Base-by-base conservation (phyloP, 331 rosid genomes). In the Phaseolus coccineus region DNA sequence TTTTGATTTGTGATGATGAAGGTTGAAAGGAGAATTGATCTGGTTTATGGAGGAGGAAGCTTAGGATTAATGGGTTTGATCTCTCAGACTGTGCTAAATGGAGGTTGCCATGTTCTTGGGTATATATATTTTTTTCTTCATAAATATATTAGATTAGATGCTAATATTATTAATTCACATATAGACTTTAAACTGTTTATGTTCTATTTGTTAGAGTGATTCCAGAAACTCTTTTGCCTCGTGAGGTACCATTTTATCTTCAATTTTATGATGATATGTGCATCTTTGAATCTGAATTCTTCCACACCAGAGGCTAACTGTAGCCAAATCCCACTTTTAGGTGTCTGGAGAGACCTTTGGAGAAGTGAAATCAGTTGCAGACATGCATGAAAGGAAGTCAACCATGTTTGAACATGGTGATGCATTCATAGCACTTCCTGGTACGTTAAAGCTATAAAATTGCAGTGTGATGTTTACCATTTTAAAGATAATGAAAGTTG, bases 51-150 rank as follows among this genome's bases (percentile, higher is more conserved):
- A 4, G 94, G 94, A 84, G 94, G 94, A 85, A 88, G 94, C 74
- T 80, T 80, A 65, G 95, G 92, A 58, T 78, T 90, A 53, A 88
- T 90, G 95, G 95, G 95, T 27, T 90, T 90, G 87, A 81, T 90
- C 68, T 87, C 95, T 75, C 80, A 73, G 73, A 84, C 92, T 35
- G 91, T 88, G 19, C 74, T 85, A 30, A 70, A 86, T 55, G 92
- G 91, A 77, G 95, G 92, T 24, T 73, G 92, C 76, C 91, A 90
- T 82, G 95, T 90, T 83, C 92, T 90, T 80, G 95, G 95, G 95
- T 90, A 85, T 35, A 82, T 61, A 8, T 9, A 8, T 46, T 31
- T 51, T 27, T 0, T 7, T 30, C 16, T 30, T 67, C 27, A 30
- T 78, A n/a, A 12, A 57, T 56, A 8, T 3, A 55, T 35, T 57